These are phyloP conservation scores for Penicillium waksmanii DNA, from an alignment of 495 filamentous ascomycete genomes.

Conservation along the genomic window DNA sequence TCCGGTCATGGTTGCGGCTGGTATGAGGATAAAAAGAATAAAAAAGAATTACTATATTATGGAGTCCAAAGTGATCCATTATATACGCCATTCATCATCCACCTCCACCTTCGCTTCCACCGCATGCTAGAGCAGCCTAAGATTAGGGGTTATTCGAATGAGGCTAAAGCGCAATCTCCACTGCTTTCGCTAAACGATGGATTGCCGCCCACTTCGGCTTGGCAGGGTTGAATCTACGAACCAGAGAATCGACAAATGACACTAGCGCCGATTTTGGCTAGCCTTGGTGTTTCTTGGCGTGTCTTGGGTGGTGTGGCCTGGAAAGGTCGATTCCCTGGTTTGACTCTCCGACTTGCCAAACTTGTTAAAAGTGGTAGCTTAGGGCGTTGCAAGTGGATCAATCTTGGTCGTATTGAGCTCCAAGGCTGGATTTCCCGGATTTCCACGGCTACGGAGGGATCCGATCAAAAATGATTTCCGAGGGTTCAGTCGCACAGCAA, in stretches of 20 bases:
- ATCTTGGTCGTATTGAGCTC: not conserved
- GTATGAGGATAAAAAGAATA: not conserved
- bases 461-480: too few relatives aligned
- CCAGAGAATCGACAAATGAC: not conserved
- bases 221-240: conserved; percentile 11
- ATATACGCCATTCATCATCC: not conserved
- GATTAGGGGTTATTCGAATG: conserved; percentile 1
- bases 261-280: conserved; percentile 12
- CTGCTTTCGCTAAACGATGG: conserved; percentile 9
- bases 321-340: not conserved
- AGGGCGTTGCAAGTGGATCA: not conserved
- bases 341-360: not conserved
- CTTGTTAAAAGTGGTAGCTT: not conserved
- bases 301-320: not conserved
- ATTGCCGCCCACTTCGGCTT: conserved; percentile 11
- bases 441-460: too few relatives aligned
- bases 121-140: not conserved
- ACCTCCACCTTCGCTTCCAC: not conserved
- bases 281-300: not conserved
- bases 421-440: not conserved
- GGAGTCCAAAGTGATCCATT: not conserved
- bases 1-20: not conserved
- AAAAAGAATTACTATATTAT: not conserved
- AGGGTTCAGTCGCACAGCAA: too few relatives aligned
- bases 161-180: conserved; percentile 18